These are phyloP conservation scores for Cutaneotrichosporon daszewskae DNA, from an alignment of 1,284 basidiomycete genomes.

Conservation along the genomic window DNA sequence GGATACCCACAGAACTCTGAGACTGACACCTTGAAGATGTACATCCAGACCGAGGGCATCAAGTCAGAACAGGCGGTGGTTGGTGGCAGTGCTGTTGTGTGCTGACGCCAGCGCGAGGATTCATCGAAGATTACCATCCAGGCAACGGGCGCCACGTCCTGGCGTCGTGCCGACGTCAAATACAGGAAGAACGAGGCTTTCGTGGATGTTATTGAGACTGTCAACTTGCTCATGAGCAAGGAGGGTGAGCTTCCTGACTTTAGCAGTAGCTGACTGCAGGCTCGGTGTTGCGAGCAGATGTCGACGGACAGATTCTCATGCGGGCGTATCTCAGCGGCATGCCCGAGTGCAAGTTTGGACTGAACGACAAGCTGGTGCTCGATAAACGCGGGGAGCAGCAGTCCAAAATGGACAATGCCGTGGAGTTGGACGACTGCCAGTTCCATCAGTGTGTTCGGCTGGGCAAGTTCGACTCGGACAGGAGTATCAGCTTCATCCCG, in stretches of 20 bases:
- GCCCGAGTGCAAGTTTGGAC: slow-evolving; percentile 94
- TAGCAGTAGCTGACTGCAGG: slow-evolving; percentile 52
- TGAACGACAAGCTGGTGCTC: slow-evolving; percentile 96
- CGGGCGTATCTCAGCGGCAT: slow-evolving; percentile 92
- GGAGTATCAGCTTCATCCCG: slow-evolving; percentile 93
- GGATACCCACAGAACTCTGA: slow-evolving; percentile 99
- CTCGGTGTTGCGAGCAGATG: slow-evolving; percentile 87
- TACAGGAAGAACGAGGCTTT: slow-evolving; percentile 99
- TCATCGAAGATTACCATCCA: slow-evolving; percentile 94
- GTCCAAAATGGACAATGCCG: slow-evolving; percentile 61
- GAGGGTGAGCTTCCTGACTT: slow-evolving; percentile 60
- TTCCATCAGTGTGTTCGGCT: slow-evolving; percentile 98
- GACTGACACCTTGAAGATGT: slow-evolving; percentile 93
- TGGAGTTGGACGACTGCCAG: slow-evolving; percentile 94
- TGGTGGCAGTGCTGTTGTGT: slow-evolving; percentile 33
- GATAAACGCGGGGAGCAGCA: slow-evolving; percentile 68
- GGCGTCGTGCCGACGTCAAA: slow-evolving; percentile 89
- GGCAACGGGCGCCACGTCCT: slow-evolving; percentile 89
- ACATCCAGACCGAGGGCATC: slow-evolving; percentile 96
- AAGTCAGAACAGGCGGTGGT: slow-evolving; percentile 75
- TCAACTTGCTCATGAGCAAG: slow-evolving; percentile 93
- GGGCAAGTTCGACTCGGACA: slow-evolving; percentile 84
- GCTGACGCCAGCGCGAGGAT: slow-evolving; percentile 65
- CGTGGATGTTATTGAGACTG: slow-evolving; percentile 93
- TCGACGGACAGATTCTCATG: slow-evolving; percentile 98